Conservation (phyloP, 495 filamentous ascomycete genomes). For the Aspergillus sclerotiicarbonarius region DNA sequence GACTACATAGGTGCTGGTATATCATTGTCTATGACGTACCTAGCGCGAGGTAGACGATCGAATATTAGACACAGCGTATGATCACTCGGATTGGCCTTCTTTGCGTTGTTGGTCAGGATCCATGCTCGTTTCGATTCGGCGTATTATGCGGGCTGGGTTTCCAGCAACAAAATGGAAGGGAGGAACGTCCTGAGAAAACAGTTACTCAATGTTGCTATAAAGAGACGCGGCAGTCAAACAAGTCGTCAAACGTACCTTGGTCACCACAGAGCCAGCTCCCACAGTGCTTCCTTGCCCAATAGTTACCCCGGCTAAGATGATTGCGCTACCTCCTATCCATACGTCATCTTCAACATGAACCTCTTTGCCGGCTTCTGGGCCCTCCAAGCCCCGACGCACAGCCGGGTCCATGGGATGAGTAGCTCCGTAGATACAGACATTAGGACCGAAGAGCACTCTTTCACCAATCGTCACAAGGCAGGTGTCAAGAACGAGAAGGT, state of each 20-base stretch:
- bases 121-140: constrained; percentile 40
- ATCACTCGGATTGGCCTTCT: background rate
- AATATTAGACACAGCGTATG: background rate
- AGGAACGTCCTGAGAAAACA: constrained; percentile 47
- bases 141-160: constrained; percentile 62
- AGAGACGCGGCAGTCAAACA: background rate
- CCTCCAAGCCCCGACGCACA: constrained; percentile 64
- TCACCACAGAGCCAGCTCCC: constrained; percentile 80
- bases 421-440: constrained; percentile 64
- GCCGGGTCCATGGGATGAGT: constrained; percentile 72
- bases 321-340: constrained; percentile 74
- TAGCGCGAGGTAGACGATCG: background rate
- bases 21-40: background rate
- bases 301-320: constrained; percentile 67
- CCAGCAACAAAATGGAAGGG: constrained; percentile 57
- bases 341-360: constrained; percentile 80
- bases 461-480: constrained; percentile 71
- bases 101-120: constrained; percentile 14
- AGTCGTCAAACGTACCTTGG: constrained; percentile 56
- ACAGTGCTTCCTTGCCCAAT: constrained; percentile 70
- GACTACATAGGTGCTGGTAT: background rate
- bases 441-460: constrained; percentile 73
- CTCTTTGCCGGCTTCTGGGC: constrained; percentile 70
- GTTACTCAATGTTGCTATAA: background rate
- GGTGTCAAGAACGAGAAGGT: constrained; percentile 72